These are phyloP conservation scores for Pseudoturritis turrita DNA, from an alignment of 345 rosid species.

Conservation along the genomic window DNA sequence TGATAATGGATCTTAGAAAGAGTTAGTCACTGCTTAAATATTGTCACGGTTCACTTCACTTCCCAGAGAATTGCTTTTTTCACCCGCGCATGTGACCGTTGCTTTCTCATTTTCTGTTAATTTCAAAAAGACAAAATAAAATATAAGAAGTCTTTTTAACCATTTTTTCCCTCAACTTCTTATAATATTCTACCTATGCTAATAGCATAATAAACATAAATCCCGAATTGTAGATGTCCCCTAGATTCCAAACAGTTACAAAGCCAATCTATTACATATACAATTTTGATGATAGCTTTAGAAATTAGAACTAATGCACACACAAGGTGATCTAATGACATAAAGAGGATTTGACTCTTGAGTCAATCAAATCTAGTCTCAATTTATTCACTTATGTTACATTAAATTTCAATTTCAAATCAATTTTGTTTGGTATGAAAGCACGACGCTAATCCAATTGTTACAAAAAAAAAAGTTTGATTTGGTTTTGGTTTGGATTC, in stretches of 20 bases:
- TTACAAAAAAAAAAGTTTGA: neutral
- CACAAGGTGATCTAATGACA: neutral
- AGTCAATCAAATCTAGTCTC: too few species aligned
- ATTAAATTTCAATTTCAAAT: too few species aligned
- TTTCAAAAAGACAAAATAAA: neutral
- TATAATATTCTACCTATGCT: neutral
- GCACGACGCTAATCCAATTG: neutral
- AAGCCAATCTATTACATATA: neutral
- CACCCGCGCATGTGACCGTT: constrained; percentile 58
- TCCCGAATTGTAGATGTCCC: neutral
- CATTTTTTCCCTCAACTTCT: neutral
- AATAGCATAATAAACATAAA: neutral
- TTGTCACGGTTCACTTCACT: constrained; percentile 49
- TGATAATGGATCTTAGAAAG: constrained; percentile 31
- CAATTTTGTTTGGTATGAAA: neutral
- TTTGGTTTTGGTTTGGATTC: neutral
- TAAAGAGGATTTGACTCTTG: neutral
- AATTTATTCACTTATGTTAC: too few species aligned
- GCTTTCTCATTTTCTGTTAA: constrained; percentile 27
- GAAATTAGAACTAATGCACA: neutral
- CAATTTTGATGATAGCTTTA: neutral
- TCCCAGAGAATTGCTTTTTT: constrained; percentile 24
- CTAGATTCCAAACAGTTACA: constrained; percentile 6
- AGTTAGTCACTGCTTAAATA: constrained; percentile 42
- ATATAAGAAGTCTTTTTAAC: neutral